Evolutionary conservation across 1,284 basidiomycete species (phyloP).

Genomic region (Wolfiporia cocos): DNA sequence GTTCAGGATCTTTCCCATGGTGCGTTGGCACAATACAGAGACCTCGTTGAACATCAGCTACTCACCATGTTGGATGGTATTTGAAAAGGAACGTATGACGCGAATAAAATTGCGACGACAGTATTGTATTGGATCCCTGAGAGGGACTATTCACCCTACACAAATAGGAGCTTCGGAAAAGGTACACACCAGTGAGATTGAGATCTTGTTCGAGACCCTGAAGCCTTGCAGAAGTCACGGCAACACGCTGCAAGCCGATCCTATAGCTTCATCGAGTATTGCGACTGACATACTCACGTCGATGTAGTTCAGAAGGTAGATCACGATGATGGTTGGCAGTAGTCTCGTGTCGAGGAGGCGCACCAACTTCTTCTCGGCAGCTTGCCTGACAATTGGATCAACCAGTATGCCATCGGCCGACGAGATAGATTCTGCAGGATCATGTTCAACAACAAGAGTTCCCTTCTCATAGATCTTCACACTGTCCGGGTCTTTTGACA

Average conservation of each 20-base stretch:
- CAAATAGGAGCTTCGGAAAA: not conserved
- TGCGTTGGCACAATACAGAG: not conserved
- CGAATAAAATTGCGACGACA: slow-evolving; percentile 53
- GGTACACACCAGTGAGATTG: slow-evolving; percentile 37
- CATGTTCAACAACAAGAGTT: not conserved
- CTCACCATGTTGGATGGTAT: slow-evolving; percentile 63
- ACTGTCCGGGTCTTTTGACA: slow-evolving; percentile 2
- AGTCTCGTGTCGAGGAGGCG: slow-evolving; percentile 53
- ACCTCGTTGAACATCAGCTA: slow-evolving; percentile 9
- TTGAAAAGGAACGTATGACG: slow-evolving; percentile 54
- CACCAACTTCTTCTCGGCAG: slow-evolving; percentile 25
- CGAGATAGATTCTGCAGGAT: not conserved
- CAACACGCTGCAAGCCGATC: slow-evolving; percentile 40
- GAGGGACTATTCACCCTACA: not conserved
- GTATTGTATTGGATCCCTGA: slow-evolving; percentile 57
- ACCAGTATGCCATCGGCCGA: slow-evolving; percentile 21
- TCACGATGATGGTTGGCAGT: slow-evolving; percentile 53
- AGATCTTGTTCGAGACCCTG: slow-evolving; percentile 58
- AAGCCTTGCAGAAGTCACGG: slow-evolving; percentile 52
- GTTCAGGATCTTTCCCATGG: slow-evolving; percentile 49
- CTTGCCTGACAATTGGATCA: slow-evolving; percentile 15
- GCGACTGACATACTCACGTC: slow-evolving; percentile 42
- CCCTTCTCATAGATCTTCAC: not conserved
- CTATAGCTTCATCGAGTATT: not conserved
- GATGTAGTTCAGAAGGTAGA: slow-evolving; percentile 68